phyloP scores from a whole-genome alignment of 163 green algal species.

The Chlorella variabilis region DNA sequence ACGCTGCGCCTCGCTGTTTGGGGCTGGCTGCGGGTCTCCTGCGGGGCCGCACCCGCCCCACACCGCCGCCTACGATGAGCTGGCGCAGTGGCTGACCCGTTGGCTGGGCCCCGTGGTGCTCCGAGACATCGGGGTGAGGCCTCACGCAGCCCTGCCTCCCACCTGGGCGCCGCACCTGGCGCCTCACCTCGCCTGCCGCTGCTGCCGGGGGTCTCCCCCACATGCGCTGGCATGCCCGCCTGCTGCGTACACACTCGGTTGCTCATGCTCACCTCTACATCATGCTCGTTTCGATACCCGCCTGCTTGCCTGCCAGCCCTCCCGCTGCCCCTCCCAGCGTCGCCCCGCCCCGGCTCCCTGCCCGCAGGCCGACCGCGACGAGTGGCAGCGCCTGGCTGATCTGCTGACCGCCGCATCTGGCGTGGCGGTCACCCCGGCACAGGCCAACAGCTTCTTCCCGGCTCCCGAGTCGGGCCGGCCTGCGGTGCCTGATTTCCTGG shows the following conservation, averaged over 20 bases:
- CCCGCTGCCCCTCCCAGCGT: too few relatives aligned
- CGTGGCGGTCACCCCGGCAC: not conserved
- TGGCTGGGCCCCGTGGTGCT: not conserved
- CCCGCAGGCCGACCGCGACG: not conserved
- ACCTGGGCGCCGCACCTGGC: too few relatives aligned
- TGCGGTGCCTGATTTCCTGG: not conserved
- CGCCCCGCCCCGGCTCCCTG: too few relatives aligned
- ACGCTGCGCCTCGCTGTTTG: not conserved
- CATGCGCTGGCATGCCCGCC: too few relatives aligned
- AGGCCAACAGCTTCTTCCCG: not conserved
- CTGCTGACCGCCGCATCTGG: constrained; percentile 1
- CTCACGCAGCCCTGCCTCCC: too few relatives aligned
- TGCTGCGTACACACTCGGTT: too few relatives aligned
- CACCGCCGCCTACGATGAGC: not conserved
- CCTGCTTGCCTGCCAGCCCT: too few relatives aligned
- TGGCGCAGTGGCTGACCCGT: not conserved
- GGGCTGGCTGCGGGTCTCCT: not conserved
- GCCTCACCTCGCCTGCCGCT: too few relatives aligned
- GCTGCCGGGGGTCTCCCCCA: too few relatives aligned
- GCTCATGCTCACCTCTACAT: too few relatives aligned
- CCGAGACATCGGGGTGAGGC: not conserved
- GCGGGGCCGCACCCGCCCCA: not conserved
- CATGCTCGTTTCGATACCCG: too few relatives aligned
- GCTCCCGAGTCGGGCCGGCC: not conserved
- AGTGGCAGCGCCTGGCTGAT: constrained; percentile 12